phyloP scores from a whole-genome alignment of 164 flowering plant species.

The Stephania japonica region DNA sequence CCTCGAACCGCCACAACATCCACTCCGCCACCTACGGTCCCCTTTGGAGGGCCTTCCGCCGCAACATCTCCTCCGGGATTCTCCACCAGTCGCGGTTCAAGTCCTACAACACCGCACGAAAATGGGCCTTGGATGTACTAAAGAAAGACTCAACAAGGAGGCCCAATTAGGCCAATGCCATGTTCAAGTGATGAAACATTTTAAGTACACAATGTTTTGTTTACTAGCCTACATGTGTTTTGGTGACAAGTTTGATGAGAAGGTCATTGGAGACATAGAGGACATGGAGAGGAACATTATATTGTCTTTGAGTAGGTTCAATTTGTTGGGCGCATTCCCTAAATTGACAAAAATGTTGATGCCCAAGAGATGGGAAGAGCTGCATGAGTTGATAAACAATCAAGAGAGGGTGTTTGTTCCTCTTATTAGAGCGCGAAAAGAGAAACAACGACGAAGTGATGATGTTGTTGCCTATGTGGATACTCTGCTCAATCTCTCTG shows the following conservation, averaged over 20 bases:
- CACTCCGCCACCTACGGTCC: constrained; percentile 34
- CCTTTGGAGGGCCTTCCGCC: constrained; percentile 38
- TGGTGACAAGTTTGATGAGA: constrained; percentile 33
- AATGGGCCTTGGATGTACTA: constrained; percentile 25
- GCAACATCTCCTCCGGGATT: constrained; percentile 30
- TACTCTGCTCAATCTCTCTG: background rate
- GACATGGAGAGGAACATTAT: background rate
- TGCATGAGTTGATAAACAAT: constrained; percentile 11
- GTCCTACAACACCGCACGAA: constrained; percentile 20
- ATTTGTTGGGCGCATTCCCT: constrained; percentile 24
- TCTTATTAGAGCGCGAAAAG: constrained; percentile 17
- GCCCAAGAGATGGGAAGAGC: constrained; percentile 19
- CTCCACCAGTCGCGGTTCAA: constrained; percentile 32
- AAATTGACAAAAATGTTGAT: constrained; percentile 23
- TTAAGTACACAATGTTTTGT: constrained; percentile 18
- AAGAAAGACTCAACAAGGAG: constrained; percentile 7
- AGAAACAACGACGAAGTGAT: background rate
- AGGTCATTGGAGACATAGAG: constrained; percentile 21
- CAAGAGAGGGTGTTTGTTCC: constrained; percentile 21
- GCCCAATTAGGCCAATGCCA: background rate
- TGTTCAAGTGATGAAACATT: constrained; percentile 17
- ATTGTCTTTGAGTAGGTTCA: background rate
- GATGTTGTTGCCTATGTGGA: background rate
- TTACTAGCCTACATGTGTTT: constrained; percentile 40
- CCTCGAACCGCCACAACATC: constrained; percentile 23